Conservation (phyloP, 2,329 filamentous ascomycete genomes). For the Fusarium solani-melongenae region DNA sequence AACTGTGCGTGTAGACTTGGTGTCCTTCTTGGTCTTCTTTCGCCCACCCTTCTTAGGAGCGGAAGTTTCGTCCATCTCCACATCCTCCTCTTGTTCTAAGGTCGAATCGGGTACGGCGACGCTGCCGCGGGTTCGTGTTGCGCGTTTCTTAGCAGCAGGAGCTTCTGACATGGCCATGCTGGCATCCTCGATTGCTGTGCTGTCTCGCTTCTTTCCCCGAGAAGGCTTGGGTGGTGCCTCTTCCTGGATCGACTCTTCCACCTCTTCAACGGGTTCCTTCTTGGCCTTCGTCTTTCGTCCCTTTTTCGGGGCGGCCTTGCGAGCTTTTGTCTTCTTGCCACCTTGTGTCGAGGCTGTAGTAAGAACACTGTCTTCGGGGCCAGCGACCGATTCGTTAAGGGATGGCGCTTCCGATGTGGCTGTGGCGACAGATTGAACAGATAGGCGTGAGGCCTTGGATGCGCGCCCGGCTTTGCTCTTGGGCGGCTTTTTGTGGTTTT, state of each 20-base stretch:
- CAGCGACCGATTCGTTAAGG: slow-evolving; percentile 58
- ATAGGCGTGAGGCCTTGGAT: slow-evolving; percentile 78
- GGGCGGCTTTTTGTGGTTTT: slow-evolving; percentile 63
- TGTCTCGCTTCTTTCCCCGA: slow-evolving; percentile 72
- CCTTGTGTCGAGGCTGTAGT: slow-evolving; percentile 69
- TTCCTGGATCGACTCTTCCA: slow-evolving; percentile 39
- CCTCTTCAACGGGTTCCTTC: slow-evolving; percentile 64
- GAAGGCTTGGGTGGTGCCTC: slow-evolving; percentile 49
- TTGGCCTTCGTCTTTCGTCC: slow-evolving; percentile 52
- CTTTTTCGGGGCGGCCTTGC: slow-evolving; percentile 57
- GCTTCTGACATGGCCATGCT: slow-evolving; percentile 55
- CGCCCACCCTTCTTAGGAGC: slow-evolving; percentile 44
- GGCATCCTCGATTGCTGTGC: slow-evolving; percentile 67
- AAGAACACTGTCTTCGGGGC: slow-evolving; percentile 68
- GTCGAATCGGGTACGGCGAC: slow-evolving; percentile 54
- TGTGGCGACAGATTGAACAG: slow-evolving; percentile 67
- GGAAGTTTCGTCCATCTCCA: slow-evolving; percentile 53
- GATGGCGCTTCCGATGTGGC: slow-evolving; percentile 62
- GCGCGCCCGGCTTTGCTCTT: slow-evolving; percentile 65
- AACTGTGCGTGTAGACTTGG: slow-evolving; percentile 47
- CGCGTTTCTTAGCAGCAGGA: slow-evolving; percentile 69
- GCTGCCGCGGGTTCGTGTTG: slow-evolving; percentile 62
- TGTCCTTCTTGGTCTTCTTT: slow-evolving; percentile 58
- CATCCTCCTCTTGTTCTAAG: slow-evolving; percentile 52
- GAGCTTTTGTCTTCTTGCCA: slow-evolving; percentile 67